These are phyloP conservation scores for Ligustrum vulgare DNA, from an alignment of 257 asterid genomes.

Conservation along the genomic window DNA sequence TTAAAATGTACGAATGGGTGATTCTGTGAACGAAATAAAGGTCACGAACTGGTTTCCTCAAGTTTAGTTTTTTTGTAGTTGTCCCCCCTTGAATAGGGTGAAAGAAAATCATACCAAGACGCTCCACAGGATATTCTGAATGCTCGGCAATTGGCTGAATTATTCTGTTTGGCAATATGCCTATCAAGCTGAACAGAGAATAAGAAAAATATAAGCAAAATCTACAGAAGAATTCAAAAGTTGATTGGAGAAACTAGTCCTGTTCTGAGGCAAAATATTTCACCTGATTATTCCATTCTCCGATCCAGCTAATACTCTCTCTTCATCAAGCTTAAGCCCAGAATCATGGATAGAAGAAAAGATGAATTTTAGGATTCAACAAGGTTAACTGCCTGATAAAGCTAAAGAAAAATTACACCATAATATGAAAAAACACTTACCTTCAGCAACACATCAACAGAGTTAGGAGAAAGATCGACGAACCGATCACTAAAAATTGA, in stretches of 20 bases:
- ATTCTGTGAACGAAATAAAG: neutral
- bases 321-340: conserved; percentile 81
- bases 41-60: neutral
- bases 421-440: conserved; percentile 38
- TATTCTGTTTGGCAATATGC: conserved; percentile 83
- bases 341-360: conserved; percentile 16
- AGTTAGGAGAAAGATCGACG: conserved; percentile 78
- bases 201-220: conserved; percentile 15
- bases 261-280: conserved; percentile 13
- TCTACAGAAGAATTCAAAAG: conserved; percentile 8
- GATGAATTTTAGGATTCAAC: conserved; percentile 12
- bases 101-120: conserved; percentile 65
- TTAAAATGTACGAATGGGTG: neutral
- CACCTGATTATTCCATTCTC: conserved; percentile 90
- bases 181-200: conserved; percentile 62
- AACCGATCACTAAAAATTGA: conserved; percentile 74
- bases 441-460: conserved; percentile 82
- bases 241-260: neutral
- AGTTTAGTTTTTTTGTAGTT: too few relatives aligned
- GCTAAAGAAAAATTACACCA: neutral
- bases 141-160: conserved; percentile 95
- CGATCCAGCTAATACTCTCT: conserved; percentile 76
- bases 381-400: conserved; percentile 11
- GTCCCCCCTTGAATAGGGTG: conserved; percentile 5
- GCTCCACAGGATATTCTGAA: conserved; percentile 81